Percentiles rank a stretch among this genome's conserved stretches.
phyloP scores from a whole-genome alignment of 1,139 yeast species.

The Kodamaea sp. region DNA sequence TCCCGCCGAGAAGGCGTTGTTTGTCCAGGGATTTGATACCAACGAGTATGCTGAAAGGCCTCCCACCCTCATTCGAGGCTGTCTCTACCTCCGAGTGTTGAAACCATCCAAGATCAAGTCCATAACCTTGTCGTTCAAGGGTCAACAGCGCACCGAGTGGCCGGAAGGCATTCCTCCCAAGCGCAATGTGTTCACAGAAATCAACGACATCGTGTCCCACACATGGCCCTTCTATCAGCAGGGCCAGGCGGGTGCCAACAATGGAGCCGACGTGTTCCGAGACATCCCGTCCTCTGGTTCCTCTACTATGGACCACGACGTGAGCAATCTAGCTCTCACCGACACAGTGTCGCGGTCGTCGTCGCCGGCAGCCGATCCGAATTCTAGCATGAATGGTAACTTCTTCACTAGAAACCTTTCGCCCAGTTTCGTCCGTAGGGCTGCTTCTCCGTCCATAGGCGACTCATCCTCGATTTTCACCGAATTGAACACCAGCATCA shows the following conservation, averaged over 20 bases:
- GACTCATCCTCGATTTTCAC: slow-evolving; percentile 11
- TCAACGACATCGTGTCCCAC: slow-evolving; percentile 68
- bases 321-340: slow-evolving; percentile 33
- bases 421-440: slow-evolving; percentile 40
- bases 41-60: slow-evolving; percentile 68
- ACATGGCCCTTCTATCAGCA: slow-evolving; percentile 86
- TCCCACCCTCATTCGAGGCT: slow-evolving; percentile 84
- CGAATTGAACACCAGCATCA: slow-evolving; percentile 23
- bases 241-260: slow-evolving; percentile 38
- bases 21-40: slow-evolving; percentile 77
- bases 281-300: slow-evolving; percentile 25
- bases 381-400: slow-evolving; percentile 13
- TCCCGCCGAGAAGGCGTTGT: slow-evolving; percentile 78
- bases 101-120: slow-evolving; percentile 77
- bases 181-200: slow-evolving; percentile 62
- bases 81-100: slow-evolving; percentile 66
- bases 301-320: slow-evolving; percentile 28
- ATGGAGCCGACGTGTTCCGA: slow-evolving; percentile 57
- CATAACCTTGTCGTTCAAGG: slow-evolving; percentile 67
- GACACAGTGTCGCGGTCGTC: slow-evolving; percentile 16
- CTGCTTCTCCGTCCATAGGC: slow-evolving; percentile 32
- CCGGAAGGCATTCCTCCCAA: slow-evolving; percentile 98
- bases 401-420: slow-evolving; percentile 32
- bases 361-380: slow-evolving; percentile 4
- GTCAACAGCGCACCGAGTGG: slow-evolving; percentile 87